Conservation (phyloP, 2,329 filamentous ascomycete species). For the Lasiodiplodia sp. region DNA sequence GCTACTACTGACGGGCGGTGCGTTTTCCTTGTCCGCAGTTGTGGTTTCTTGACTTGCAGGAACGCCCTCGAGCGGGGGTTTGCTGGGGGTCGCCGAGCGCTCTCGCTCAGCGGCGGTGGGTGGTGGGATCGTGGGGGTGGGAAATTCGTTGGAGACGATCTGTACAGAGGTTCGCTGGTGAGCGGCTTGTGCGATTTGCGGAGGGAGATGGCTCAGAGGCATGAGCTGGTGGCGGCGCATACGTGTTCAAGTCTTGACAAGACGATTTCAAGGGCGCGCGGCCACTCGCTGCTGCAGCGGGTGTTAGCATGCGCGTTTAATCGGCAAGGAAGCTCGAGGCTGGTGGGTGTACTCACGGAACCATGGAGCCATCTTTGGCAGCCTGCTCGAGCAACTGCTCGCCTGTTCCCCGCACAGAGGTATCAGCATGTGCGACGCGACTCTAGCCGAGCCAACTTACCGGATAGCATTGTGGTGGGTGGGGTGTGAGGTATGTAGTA, state of each 20-base stretch:
- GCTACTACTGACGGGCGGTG: constrained; percentile 52
- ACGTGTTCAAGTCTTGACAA: constrained; percentile 73
- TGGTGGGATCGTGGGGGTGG: constrained; percentile 67
- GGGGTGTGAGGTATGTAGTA: not conserved
- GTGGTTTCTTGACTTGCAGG: constrained; percentile 56
- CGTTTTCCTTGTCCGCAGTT: constrained; percentile 74
- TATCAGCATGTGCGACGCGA: constrained; percentile 3
- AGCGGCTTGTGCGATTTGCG: constrained; percentile 10
- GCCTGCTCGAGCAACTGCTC: constrained; percentile 63
- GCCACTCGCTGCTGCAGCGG: constrained; percentile 70
- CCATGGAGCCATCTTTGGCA: constrained; percentile 65
- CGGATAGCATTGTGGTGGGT: constrained; percentile 27
- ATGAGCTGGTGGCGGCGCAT: constrained; percentile 34
- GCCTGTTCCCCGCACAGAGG: not conserved
- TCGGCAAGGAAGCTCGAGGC: not conserved
- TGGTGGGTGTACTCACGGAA: constrained; percentile 57
- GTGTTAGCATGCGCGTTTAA: constrained; percentile 40
- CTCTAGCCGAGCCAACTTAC: not conserved
- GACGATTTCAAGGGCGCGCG: constrained; percentile 68
- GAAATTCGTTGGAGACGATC: constrained; percentile 77
- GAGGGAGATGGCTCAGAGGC: not conserved
- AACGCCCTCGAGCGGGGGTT: constrained; percentile 31
- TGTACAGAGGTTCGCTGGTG: constrained; percentile 45
- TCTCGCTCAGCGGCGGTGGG: constrained; percentile 52
- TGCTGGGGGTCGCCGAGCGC: constrained; percentile 36